Evolutionary conservation across 2,329 filamentous ascomycete species (phyloP).

Genomic region (Monilinia fructicola): DNA sequence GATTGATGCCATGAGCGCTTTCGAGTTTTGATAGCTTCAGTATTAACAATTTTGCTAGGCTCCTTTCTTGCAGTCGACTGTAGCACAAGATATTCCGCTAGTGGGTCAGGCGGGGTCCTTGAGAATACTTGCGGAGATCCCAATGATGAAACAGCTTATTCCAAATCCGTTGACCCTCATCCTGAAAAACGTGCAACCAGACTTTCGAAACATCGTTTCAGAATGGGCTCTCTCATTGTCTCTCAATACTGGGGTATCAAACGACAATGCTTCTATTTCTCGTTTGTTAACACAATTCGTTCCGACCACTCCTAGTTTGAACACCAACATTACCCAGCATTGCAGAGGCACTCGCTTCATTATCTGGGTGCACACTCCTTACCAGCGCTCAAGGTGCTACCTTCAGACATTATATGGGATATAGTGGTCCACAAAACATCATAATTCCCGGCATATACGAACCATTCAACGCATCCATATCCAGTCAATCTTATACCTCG

Average conservation of each 20-base stretch:
- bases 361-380: conserved; percentile 66
- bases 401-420: conserved; percentile 58
- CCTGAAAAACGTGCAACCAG: conserved; percentile 41
- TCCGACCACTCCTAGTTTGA: conserved; percentile 39
- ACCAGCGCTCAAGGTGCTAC: conserved; percentile 58
- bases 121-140: conserved; percentile 60
- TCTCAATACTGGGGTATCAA: conserved; percentile 54
- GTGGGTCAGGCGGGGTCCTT: conserved; percentile 60
- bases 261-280: conserved; percentile 58
- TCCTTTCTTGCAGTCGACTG: conserved; percentile 65
- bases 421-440: conserved; percentile 38
- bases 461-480: conserved; percentile 62
- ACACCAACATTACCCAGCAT: conserved; percentile 58
- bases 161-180: conserved; percentile 43
- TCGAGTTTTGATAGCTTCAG: background rate
- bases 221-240: conserved; percentile 57
- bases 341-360: conserved; percentile 71
- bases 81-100: conserved; percentile 60
- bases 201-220: conserved; percentile 57
- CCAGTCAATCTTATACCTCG: conserved; percentile 68
- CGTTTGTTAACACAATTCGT: conserved; percentile 58
- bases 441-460: conserved; percentile 52
- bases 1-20: background rate
- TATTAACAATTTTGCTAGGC: conserved; percentile 37
- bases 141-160: conserved; percentile 56